A percentile compares a stretch with the other conserved stretches of the same genome.
Conservation (phyloP, 2,329 filamentous ascomycete genomes). For the Fusarium keratoplasticum region DNA sequence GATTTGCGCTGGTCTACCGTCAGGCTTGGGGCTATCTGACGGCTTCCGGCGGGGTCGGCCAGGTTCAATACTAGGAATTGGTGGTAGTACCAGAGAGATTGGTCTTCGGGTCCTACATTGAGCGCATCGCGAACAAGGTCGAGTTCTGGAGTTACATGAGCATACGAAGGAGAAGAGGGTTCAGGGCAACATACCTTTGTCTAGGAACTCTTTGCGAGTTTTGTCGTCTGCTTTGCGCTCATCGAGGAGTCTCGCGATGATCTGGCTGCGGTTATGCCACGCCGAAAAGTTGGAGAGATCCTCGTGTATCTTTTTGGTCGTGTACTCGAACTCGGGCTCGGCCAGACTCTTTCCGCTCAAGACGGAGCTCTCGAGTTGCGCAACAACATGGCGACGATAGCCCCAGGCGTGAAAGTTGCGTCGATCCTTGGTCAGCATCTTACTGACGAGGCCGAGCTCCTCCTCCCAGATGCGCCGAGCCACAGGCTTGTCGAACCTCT, state of each 20-base stretch:
- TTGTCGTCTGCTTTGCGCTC: conserved; percentile 74
- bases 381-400: conserved; percentile 84
- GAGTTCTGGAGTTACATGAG: conserved; percentile 68
- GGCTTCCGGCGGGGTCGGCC: conserved; percentile 59
- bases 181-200: conserved; percentile 66
- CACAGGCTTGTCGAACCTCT: conserved; percentile 65
- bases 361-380: conserved; percentile 73
- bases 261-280: conserved; percentile 90
- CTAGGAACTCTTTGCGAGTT: conserved; percentile 76
- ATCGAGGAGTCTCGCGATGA: conserved; percentile 80
- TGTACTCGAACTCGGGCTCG: conserved; percentile 88
- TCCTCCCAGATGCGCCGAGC: conserved; percentile 82
- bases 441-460: conserved; percentile 84
- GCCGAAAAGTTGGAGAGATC: conserved; percentile 97
- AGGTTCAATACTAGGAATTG: conserved; percentile 84
- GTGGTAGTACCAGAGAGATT: conserved; percentile 98
- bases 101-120: conserved; percentile 91
- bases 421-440: conserved; percentile 88
- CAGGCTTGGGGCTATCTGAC: conserved; percentile 74
- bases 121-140: conserved; percentile 80
- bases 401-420: conserved; percentile 98
- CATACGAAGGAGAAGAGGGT: background rate
- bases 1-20: conserved; percentile 68
- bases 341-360: conserved; percentile 72
- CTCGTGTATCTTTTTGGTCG: conserved; percentile 85